Base-by-base conservation (phyloP, 495 filamentous ascomycete species). In the Staphylotrichum longicolle region DNA sequence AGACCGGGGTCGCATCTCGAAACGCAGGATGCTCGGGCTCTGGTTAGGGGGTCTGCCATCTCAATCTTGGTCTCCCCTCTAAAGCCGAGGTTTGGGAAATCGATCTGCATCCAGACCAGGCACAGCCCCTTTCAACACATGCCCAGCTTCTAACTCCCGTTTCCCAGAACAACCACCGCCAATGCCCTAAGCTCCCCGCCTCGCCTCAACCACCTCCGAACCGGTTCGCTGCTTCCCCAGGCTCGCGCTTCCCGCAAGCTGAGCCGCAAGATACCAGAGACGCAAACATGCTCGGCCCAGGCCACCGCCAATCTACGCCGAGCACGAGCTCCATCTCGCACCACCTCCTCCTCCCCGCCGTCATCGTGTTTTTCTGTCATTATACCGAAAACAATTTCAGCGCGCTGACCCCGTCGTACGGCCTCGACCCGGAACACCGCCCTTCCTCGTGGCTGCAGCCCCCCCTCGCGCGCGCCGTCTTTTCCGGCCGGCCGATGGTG, bases 401-500 rank as follows among this genome's bases (percentile, higher is more conserved):
- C 27, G 67, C 68, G 55, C 70, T 79, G 34, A 71, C 64, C 4
- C 65, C 66, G 4, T 67, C 69, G 14, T 77, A 77, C 55, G 76
- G 77, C 11, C 69, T 83, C 39, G 79, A 80, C 60, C 70, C 8
- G 35, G 37, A 79, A 8, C 46, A n/a, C 46, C 12, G 7, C 27
- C 47, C 30, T 7, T 70, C 72, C n/a, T 71, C 71, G 11, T 70
- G 81, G 52, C 75, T 85, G 53, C 87, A 89, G 70, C 72, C 89
- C 12, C 87, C 87, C 5, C 80, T 87, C 62, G 37, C 88, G 4
- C 82, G 86, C 52, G 72, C 89, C 58, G 64, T 89, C 10, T 85
- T 83, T 67, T 84, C 83, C 7, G 86, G 85, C 37, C 82, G 84
- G 54, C 84, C 87, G 52, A 88, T 88, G 86, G 87, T 90, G 9